Evolutionary conservation across 2,329 filamentous ascomycete species (phyloP).

Genomic region (Cladophialophora immunda): DNA sequence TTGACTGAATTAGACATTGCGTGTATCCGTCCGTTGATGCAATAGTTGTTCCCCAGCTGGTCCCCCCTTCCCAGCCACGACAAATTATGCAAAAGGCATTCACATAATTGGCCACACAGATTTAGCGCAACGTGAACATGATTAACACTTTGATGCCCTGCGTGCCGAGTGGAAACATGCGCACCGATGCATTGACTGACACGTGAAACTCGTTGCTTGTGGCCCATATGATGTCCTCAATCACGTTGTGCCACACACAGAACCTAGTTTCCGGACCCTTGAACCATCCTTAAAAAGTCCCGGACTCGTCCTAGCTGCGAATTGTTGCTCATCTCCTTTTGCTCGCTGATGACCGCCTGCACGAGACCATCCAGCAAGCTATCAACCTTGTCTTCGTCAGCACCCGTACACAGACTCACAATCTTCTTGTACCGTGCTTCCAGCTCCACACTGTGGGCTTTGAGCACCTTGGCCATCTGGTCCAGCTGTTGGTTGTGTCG

Average conservation of each 20-base stretch:
- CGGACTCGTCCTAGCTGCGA: slow-evolving; percentile 79
- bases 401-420: slow-evolving; percentile 84
- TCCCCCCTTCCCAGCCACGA: not conserved
- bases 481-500: slow-evolving; percentile 73
- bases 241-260: not conserved
- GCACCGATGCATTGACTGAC: not conserved
- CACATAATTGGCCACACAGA: slow-evolving; percentile 6
- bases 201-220: not conserved
- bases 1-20: not conserved
- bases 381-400: slow-evolving; percentile 81
- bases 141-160: not conserved
- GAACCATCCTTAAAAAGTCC: slow-evolving; percentile 81
- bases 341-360: slow-evolving; percentile 69
- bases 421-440: slow-evolving; percentile 89
- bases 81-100: slow-evolving; percentile 2
- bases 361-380: slow-evolving; percentile 79
- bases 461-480: slow-evolving; percentile 73
- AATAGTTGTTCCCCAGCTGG: not conserved
- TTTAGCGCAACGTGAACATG: not conserved
- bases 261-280: slow-evolving; percentile 55
- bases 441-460: slow-evolving; percentile 81
- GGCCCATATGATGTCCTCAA: not conserved
- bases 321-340: slow-evolving; percentile 70
- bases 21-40: not conserved
- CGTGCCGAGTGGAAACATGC: not conserved